Conservation (phyloP, 768 basidiomycete species). For the Lactarius quietus region DNA sequence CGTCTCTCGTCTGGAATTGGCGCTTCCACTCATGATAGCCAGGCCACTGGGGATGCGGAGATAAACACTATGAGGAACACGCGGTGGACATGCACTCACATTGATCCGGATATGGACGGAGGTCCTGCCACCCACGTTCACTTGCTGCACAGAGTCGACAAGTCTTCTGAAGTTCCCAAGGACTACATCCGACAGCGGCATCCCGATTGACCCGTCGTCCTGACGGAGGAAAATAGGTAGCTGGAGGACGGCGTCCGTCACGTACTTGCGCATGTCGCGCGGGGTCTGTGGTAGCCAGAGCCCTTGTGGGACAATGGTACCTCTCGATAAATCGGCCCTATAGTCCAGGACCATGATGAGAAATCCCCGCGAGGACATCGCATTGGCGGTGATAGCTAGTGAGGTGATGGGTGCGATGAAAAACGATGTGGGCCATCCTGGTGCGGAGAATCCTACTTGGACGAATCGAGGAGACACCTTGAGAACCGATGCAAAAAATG, state of each 20-base stretch:
- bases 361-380: conserved; percentile 19
- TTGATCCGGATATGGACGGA: conserved; percentile 25
- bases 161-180: conserved; percentile 23
- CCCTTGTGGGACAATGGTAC: conserved; percentile 21
- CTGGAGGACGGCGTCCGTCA: conserved; percentile 21
- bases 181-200: conserved; percentile 23
- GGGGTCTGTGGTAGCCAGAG: conserved; percentile 24
- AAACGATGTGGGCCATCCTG: conserved; percentile 22
- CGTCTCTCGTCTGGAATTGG: conserved; percentile 27
- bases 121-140: conserved; percentile 23
- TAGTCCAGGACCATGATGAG: conserved; percentile 25
- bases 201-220: conserved; percentile 21
- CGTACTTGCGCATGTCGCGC: conserved; percentile 23
- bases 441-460: conserved; percentile 19
- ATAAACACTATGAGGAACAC: neutral
- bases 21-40: conserved; percentile 26
- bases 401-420: conserved; percentile 10
- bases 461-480: conserved; percentile 15
- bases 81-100: neutral
- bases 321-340: conserved; percentile 9
- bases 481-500: conserved; percentile 13
- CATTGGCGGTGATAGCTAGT: conserved; percentile 9
- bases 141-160: conserved; percentile 13
- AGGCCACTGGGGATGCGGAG: conserved; percentile 18
- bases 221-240: conserved; percentile 26